Evolutionary conservation across 106 monocot species (phyloP).

Genomic region (Dioscorea dumetorum): DNA sequence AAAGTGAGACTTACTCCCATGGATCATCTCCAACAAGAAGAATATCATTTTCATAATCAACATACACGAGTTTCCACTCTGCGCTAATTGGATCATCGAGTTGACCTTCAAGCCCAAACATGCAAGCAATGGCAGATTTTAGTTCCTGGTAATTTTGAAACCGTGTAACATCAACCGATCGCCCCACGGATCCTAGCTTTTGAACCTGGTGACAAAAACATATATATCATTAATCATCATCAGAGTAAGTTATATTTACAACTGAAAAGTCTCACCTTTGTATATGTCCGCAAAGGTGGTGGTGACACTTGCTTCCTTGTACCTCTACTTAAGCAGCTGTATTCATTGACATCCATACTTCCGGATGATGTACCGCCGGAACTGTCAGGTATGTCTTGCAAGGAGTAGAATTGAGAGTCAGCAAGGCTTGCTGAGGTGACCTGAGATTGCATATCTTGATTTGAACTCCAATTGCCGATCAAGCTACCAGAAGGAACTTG

Average conservation of each 20-base stretch:
- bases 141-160: constrained; percentile 75
- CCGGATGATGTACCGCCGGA: constrained; percentile 55
- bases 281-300: constrained; percentile 71
- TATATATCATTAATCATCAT: too few relatives aligned
- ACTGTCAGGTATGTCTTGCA: constrained; percentile 47
- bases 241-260: too few relatives aligned
- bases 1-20: constrained; percentile 76
- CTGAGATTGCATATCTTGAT: constrained; percentile 61
- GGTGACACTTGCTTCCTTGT: constrained; percentile 38
- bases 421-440: constrained; percentile 33
- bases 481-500: constrained; percentile 23
- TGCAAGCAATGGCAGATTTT: constrained; percentile 69
- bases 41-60: constrained; percentile 96
- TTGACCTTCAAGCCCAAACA: constrained; percentile 91
- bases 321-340: constrained; percentile 19
- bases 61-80: constrained; percentile 92
- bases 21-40: constrained; percentile 99
- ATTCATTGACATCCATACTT: constrained; percentile 44
- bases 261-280: constrained; percentile 46
- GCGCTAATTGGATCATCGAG: constrained; percentile 56
- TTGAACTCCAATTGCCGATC: constrained; percentile 23
- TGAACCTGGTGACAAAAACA: constrained; percentile 52
- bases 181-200: constrained; percentile 88
- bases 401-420: constrained; percentile 37
- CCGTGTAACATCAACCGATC: constrained; percentile 85